A percentile compares a stretch with the other conserved stretches of the same genome.
These are phyloP conservation scores for Circinella umbellata DNA, from an alignment of 371 early-diverging fungal species.

Conservation along the genomic window DNA sequence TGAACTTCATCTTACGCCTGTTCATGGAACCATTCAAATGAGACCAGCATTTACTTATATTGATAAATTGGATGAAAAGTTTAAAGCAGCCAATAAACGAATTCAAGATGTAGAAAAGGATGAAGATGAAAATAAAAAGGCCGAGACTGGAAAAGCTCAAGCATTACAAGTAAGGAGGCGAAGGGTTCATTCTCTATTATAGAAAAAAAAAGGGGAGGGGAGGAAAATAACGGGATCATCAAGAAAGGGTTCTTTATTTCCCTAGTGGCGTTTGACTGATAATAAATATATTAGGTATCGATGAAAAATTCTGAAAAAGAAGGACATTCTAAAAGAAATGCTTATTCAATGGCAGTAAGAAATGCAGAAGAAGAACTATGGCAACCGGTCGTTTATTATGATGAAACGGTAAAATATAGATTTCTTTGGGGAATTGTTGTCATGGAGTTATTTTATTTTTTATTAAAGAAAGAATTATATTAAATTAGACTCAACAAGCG, in stretches of 20 bases:
- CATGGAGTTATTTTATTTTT: too few relatives aligned
- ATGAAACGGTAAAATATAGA: slow-evolving; percentile 53
- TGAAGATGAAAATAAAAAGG: slow-evolving; percentile 55
- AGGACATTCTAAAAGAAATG: slow-evolving; percentile 51
- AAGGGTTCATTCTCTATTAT: background rate
- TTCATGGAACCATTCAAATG: slow-evolving; percentile 76
- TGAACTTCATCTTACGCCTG: slow-evolving; percentile 83
- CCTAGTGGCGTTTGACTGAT: too few relatives aligned
- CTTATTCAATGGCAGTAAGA: slow-evolving; percentile 62
- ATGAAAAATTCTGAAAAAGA: slow-evolving; percentile 63
- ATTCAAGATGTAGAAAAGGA: slow-evolving; percentile 72
- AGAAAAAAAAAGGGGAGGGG: background rate
- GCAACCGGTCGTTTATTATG: slow-evolving; percentile 72
- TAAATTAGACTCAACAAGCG: slow-evolving; percentile 43
- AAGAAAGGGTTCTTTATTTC: background rate
- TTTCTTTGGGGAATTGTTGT: background rate
- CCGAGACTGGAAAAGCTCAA: slow-evolving; percentile 59
- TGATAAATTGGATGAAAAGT: slow-evolving; percentile 88
- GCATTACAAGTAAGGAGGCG: slow-evolving; percentile 51
- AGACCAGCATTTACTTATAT: slow-evolving; percentile 86
- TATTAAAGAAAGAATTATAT: background rate
- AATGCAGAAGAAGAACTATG: slow-evolving; percentile 83
- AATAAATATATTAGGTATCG: too few relatives aligned
- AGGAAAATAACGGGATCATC: background rate
- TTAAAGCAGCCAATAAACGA: slow-evolving; percentile 71